These are phyloP conservation scores for Cordyceps cicadae DNA, from an alignment of 2,329 filamentous ascomycete species.

Conservation along the genomic window DNA sequence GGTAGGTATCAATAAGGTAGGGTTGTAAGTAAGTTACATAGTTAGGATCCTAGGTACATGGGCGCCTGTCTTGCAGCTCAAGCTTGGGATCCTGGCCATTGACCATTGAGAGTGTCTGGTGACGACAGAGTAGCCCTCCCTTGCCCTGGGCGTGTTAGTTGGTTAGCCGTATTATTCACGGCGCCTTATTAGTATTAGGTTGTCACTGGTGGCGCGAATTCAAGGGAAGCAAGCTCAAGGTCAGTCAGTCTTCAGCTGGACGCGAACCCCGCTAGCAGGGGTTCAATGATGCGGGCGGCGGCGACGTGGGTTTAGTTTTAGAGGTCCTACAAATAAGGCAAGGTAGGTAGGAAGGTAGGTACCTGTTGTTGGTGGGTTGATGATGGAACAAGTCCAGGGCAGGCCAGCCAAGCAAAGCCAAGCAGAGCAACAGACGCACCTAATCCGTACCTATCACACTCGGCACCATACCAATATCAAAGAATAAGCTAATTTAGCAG, in stretches of 20 bases:
- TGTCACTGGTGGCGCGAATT: neutral
- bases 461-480: too few species aligned
- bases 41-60: too few species aligned
- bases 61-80: too few species aligned
- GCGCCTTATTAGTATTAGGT: too few species aligned
- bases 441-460: neutral
- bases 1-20: too few species aligned
- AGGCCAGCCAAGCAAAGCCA: neutral
- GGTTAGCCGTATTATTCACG: too few species aligned
- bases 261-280: neutral
- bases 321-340: too few species aligned
- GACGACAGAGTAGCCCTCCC: neutral
- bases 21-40: too few species aligned
- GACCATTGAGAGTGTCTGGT: too few species aligned
- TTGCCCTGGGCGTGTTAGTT: neutral
- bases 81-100: too few species aligned
- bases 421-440: neutral
- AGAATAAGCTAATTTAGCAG: too few species aligned
- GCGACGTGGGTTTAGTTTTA: neutral
- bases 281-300: neutral
- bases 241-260: conserved; percentile 6
- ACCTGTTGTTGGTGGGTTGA: neutral
- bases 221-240: neutral
- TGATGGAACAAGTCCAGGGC: neutral
- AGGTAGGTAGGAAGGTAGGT: too few species aligned